Percentiles rank a stretch among this genome's conserved stretches.
Conservation (phyloP, 2,329 filamentous ascomycete species). For the Fusarium kyushuense region DNA sequence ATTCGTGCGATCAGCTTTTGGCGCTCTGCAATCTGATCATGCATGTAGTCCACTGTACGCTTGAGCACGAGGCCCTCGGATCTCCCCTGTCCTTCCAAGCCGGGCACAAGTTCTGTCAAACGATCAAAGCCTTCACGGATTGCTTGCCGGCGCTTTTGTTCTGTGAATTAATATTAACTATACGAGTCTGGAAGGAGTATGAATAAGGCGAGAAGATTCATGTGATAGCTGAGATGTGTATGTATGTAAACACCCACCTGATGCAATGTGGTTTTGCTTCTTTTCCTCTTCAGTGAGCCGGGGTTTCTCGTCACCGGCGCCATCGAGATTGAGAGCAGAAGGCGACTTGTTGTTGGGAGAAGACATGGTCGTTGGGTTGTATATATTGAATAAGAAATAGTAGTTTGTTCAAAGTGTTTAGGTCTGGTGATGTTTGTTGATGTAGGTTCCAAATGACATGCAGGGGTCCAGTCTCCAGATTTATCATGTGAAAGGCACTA, state of each 20-base stretch:
- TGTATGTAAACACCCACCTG: slow-evolving; percentile 46
- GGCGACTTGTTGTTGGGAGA: slow-evolving; percentile 50
- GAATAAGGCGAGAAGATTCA: not conserved
- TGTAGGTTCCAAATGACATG: slow-evolving; percentile 37
- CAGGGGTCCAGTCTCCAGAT: slow-evolving; percentile 52
- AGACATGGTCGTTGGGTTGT: slow-evolving; percentile 38
- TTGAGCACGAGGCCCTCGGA: slow-evolving; percentile 88
- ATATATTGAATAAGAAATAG: not conserved
- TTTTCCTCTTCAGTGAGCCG: slow-evolving; percentile 66
- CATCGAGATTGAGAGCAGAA: slow-evolving; percentile 39
- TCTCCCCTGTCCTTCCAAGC: slow-evolving; percentile 83
- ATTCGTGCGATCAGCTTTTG: slow-evolving; percentile 68
- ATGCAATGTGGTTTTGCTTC: slow-evolving; percentile 68
- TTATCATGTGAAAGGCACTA: slow-evolving; percentile 46
- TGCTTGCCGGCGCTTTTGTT: slow-evolving; percentile 65
- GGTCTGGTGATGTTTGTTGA: slow-evolving; percentile 8
- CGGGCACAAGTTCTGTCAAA: slow-evolving; percentile 83
- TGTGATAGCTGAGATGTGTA: not conserved
- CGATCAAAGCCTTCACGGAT: slow-evolving; percentile 88
- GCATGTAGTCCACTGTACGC: slow-evolving; percentile 75
- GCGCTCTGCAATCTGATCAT: slow-evolving; percentile 69
- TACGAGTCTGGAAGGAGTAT: too few species aligned
- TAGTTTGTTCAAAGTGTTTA: not conserved
- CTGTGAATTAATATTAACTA: slow-evolving; percentile 45
- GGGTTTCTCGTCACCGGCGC: slow-evolving; percentile 59